Conservation (phyloP, 148 eudicot genomes). For the Rhododendron griersonianum region DNA sequence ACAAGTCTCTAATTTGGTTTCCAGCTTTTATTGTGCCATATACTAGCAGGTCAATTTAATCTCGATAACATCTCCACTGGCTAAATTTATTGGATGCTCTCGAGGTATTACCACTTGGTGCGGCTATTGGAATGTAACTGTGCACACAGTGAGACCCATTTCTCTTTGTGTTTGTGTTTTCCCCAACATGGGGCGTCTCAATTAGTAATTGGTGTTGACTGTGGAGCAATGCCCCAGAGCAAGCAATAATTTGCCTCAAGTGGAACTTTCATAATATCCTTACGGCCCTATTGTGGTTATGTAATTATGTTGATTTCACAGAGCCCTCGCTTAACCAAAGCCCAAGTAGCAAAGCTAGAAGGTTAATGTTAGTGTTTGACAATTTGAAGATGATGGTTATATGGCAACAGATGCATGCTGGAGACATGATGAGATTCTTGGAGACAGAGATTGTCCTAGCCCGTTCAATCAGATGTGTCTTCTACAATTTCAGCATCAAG, state of each 20-base stretch:
- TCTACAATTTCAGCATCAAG: neutral
- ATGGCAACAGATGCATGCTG: neutral
- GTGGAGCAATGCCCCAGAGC: neutral
- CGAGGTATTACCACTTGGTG: neutral
- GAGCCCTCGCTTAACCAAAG: neutral
- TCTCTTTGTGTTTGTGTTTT: neutral
- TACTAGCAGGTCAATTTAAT: neutral
- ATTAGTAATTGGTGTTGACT: neutral
- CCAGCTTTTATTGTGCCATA: neutral
- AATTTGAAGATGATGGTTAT: neutral
- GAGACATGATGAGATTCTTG: neutral
- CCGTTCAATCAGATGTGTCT: neutral
- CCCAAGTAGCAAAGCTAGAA: neutral
- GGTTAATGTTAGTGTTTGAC: neutral
- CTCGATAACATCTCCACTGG: neutral
- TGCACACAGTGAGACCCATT: neutral
- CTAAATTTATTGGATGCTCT: neutral
- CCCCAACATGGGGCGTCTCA: neutral
- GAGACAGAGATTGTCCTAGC: neutral
- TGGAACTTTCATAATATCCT: neutral
- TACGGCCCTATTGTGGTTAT: neutral
- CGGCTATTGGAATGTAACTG: neutral
- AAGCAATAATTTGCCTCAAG: neutral
- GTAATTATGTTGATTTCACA: neutral
- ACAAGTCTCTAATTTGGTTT: neutral